Base-by-base conservation (phyloP, 2,329 filamentous ascomycete species). In the Ophiocordyceps unilateralis region DNA sequence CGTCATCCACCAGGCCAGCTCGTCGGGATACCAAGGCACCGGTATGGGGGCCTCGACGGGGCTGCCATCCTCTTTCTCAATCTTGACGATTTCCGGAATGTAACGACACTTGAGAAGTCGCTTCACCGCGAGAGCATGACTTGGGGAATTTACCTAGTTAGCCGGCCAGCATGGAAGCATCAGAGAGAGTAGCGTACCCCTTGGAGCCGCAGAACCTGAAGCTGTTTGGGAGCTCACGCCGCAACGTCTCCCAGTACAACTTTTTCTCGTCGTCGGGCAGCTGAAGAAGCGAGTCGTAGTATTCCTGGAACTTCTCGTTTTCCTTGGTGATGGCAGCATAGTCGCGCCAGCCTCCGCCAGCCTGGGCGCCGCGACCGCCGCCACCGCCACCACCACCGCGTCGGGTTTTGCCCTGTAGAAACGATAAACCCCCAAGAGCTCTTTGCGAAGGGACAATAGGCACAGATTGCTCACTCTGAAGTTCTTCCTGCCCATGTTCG, bases 131-230 rank as follows among this genome's bases (percentile, higher is more conserved):
- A 94, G 71, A n/a, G 91, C 91, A 64, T 98, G 89, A 48, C 82
- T 86, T 9, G 7, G 20, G n/a, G 32, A 17, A 6, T 5, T 4
- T 20, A 14, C 9, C 12, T 38, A 6, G 12, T 42, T 24, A 36
- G 21, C 21, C n/a, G 10, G n/a, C 5, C 21, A 19, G 10, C 37
- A 5, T 17, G 15, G 2, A 19, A 7, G 14, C 7, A 22, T 4
- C 19, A 12, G 9, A 5, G 19, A 11, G 4, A 21, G 11, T 8
- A 9, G 14, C 21, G n/a, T n/a, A 85, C 81, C 85, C 84, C 70
- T 89, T 93, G 40, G 87, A 95, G 32, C 91, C 91, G 46, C 87
- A 93, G 65, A 98, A 98, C 47, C 91, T 79, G 68, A 96, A 98
- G 63, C 88, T 95, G 67, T 95, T 96, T 44, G 91, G 91, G 41